Base-by-base conservation (phyloP, 352 stramenopile species). In the Aphanomyces euteiches region DNA sequence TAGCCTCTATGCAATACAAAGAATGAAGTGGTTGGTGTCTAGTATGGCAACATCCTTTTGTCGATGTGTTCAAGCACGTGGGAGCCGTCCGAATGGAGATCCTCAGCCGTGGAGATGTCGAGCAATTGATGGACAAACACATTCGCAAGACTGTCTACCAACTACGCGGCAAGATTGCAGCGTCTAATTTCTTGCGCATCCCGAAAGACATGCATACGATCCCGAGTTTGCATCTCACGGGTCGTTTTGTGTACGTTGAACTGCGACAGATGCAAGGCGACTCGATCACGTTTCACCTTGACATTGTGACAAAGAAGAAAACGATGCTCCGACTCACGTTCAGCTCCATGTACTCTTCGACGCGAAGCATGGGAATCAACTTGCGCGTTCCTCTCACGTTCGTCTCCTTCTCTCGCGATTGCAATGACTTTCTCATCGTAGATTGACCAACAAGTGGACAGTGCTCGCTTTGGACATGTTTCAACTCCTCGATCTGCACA, bases 21-120 rank as follows among this genome's bases (percentile, higher is more conserved):
- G 13, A 19, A 53, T 53, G 28, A 34, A 19, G 8, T 38, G n/a
- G n/a, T 10, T 38, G 8, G 36, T 13, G 10, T 40, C 6, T 69
- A 93, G 84, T 92, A 7, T 94, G 88, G 88, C 88, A 94, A 75
- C 80, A 90, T 63, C 88, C 88, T 53, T 93, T 85, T 48, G 87
- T 94, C n/a, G 85, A 96, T 66, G 85, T 94, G 39, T 81, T 96
- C 74, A 89, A 89, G 60, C 84, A 85, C 56, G 84, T 91, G 70
- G 84, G 83, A 7, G 80, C 89, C 59, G 74, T 72, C 38, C 80
- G 69, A 7, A 74, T 91, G 45, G 84, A 84, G 4, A 90, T 74
- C 70, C 73, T 79, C 47, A 72, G 73, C 1, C 83, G 88, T 21
- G 85, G 85, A 5, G 84, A 93, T 48, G 84, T 92, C 5, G 83